Base-by-base conservation (phyloP, 345 rosid species). In the Linum usitatissimum region DNA sequence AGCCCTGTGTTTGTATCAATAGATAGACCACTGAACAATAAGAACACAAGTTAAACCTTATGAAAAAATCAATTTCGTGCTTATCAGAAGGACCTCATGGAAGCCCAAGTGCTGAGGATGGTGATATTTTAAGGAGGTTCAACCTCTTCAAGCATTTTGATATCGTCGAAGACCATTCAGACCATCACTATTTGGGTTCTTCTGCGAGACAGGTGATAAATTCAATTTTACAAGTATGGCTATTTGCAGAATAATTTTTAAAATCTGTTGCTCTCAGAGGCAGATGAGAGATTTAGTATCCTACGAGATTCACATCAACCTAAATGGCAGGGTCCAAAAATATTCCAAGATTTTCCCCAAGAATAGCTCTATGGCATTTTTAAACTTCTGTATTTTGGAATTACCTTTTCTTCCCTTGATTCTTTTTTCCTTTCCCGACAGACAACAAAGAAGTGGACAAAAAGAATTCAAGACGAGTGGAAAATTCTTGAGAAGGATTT, bases 391-490 rank as follows among this genome's bases (percentile, higher is more conserved):
- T 23, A 23, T 23, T 23, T 23, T 23, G 28, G 28, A 23, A 23
- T 23, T 23, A 23, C 28, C 28, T 23, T 23, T 23, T 23, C 28
- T 23, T 23, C 28, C 28, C 28, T 23, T 23, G 28, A 23, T 23
- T 23, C 28, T 23, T 23, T 23, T 23, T 23, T 23, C 28, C 28
- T 23, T 23, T 23, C 2, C 28, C 28, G 1, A 23, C 28, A 23
- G 28, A 23, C 28, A 23, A 23, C 28, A 23, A 85, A 83, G 65
- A 77, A 61, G 3, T 92, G 93, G 96, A 79, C 75, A 9, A 87
- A 78, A 75, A 87, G 74, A 75, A 86, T 89, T 68, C 91, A 81
- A 74, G 93, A 87, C 6, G 98, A 92, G 74, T 92, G 98, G 98
- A 83, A 39, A 76, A 85, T 80, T 59, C 82, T 89, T 62, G 88